Percentiles rank a stretch among this genome's conserved stretches.
These are phyloP conservation scores for Hanseniaspora lindneri DNA, from an alignment of 805 yeast species.

Conservation along the genomic window DNA sequence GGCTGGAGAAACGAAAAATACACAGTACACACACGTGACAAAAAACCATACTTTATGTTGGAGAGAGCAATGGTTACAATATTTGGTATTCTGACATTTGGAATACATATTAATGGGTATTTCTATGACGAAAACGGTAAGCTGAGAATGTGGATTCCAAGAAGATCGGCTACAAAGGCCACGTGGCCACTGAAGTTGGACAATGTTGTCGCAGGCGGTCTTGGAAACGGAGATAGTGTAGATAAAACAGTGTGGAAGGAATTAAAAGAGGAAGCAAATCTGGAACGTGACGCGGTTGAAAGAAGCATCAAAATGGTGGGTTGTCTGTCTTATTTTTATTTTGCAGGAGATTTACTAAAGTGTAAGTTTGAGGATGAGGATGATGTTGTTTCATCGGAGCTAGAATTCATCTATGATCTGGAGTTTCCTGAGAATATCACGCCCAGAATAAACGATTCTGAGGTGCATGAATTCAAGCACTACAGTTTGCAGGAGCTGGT, in stretches of 20 bases:
- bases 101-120: constrained; percentile 79
- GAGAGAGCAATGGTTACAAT: constrained; percentile 76
- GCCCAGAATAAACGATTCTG: constrained; percentile 59
- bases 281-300: constrained; percentile 41
- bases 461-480: constrained; percentile 61
- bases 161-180: constrained; percentile 62
- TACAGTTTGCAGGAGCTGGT: constrained; percentile 50
- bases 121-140: constrained; percentile 38
- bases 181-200: constrained; percentile 89
- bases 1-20: constrained; percentile 88
- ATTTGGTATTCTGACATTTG: constrained; percentile 80
- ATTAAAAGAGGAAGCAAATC: constrained; percentile 81
- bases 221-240: constrained; percentile 68
- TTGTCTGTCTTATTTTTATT: constrained; percentile 53
- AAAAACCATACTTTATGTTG: constrained; percentile 48
- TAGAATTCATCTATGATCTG: constrained; percentile 69
- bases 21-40: constrained; percentile 48
- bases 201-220: constrained; percentile 90
- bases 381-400: constrained; percentile 77
- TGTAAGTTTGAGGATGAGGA: constrained; percentile 31
- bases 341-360: constrained; percentile 20
- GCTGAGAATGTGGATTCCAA: constrained; percentile 68
- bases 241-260: constrained; percentile 76
- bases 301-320: constrained; percentile 44
- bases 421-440: constrained; percentile 36